Base-by-base conservation (phyloP, 2,329 filamentous ascomycete genomes). In the Penicillium sp. region DNA sequence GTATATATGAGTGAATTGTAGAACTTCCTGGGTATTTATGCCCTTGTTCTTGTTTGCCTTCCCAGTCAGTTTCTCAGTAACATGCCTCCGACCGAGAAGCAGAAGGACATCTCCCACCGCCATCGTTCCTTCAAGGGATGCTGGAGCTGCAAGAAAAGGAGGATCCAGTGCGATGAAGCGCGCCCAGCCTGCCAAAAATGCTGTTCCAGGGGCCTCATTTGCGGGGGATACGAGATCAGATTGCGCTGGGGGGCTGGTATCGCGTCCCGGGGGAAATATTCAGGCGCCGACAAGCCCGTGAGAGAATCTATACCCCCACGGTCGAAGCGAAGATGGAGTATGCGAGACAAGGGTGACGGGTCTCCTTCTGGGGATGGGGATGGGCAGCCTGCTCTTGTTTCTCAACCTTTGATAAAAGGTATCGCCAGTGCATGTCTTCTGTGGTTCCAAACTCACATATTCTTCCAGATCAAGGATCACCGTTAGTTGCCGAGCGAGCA, bases 161-260 rank as follows among this genome's bases (percentile, higher is more conserved):
- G 62, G 3, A 48, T 65, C n/a, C 62, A 64, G 32, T 65, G 62
- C 40, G 62, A 65, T 25, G 62, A 65, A 46, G 29, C 48, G 6
- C 60, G 59, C 16, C 62, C 62, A 2, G 51, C 53, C 12, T 65
- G 62, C 45, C 48, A 39, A 18, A 64, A 40, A 32, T 65, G 62
- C 44, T 57, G 29, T 10, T 45, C 49, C 4, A 46, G 55, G 7
- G 61, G 61, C 10, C 38, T 64, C 16, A 27, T 39, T 10, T 65
- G 62, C 27, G 62, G 61, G 38, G 62, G 62, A 7, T 65, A 65
- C 35, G 61, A 63, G 29, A 60, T 65, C 16, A 50, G 62, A 44
- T 55, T 65, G 46, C 60, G 62, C 6, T 65, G 62, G 62, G 62
- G 62, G 7, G 54, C 60, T n/a, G 62, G 62, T 2, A 64, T 65